These are phyloP conservation scores for Arthroderma sp. DNA, from an alignment of 2,329 filamentous ascomycete species.

Conservation along the genomic window DNA sequence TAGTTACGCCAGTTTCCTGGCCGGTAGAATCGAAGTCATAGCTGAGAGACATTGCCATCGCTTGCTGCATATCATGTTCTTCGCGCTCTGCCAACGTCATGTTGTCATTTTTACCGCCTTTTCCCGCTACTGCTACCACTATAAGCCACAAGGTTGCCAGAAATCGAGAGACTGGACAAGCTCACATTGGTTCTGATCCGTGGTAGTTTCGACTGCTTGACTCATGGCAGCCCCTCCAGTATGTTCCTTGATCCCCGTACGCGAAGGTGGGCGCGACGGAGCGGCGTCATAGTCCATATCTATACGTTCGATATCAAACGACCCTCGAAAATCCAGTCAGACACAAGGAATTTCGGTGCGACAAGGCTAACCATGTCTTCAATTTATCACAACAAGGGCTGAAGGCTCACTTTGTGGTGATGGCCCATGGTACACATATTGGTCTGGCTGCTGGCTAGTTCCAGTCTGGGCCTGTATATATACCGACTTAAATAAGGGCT, in stretches of 20 bases:
- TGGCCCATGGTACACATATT: constrained; percentile 1
- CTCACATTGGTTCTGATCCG: neutral
- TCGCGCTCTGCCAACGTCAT: constrained; percentile 31
- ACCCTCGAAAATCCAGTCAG: constrained; percentile 5
- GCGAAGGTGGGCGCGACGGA: constrained; percentile 36
- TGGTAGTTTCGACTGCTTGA: neutral
- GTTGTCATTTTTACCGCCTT: neutral
- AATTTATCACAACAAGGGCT: neutral
- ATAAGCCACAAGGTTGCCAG: neutral
- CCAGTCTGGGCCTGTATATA: neutral
- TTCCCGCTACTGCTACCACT: neutral
- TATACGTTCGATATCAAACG: constrained; percentile 11
- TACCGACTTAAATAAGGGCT: too few species aligned
- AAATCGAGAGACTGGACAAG: neutral
- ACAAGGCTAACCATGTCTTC: neutral
- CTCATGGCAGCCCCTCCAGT: neutral
- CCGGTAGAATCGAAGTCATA: constrained; percentile 15
- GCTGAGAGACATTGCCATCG: constrained; percentile 34
- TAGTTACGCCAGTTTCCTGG: constrained; percentile 44
- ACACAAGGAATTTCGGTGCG: neutral
- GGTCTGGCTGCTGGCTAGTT: neutral
- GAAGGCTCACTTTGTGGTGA: constrained; percentile 6
- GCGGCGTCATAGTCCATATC: constrained; percentile 24
- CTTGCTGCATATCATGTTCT: constrained; percentile 32
- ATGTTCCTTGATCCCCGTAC: constrained; percentile 21